A percentile compares a stretch with the other conserved stretches of the same genome.
Evolutionary conservation across 192 early-diverging fungal species (phyloP).

Genomic region (Coemansia sp.): DNA sequence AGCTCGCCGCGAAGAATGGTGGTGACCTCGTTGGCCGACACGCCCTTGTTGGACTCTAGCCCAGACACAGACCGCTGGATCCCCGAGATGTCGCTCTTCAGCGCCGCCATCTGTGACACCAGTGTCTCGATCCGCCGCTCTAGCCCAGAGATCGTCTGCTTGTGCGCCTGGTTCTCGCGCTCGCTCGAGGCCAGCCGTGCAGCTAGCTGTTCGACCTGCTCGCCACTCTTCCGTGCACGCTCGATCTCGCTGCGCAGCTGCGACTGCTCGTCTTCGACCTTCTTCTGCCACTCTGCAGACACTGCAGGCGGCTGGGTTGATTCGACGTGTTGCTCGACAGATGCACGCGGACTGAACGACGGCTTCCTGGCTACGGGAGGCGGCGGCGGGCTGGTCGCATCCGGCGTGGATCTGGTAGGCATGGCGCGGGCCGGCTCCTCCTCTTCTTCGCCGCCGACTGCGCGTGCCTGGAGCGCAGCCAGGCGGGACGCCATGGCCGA

Average conservation of each 20-base stretch:
- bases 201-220: slow-evolving; percentile 21
- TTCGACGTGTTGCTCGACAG: not conserved
- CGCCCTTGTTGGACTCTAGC: slow-evolving; percentile 11
- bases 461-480: slow-evolving; percentile 46
- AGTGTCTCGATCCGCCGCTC: slow-evolving; percentile 34
- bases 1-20: slow-evolving; percentile 28
- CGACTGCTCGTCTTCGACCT: slow-evolving; percentile 39
- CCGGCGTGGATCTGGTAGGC: not conserved
- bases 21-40: slow-evolving; percentile 19
- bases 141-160: slow-evolving; percentile 28
- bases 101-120: slow-evolving; percentile 13
- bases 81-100: slow-evolving; percentile 11
- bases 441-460: slow-evolving; percentile 21
- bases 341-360: slow-evolving; percentile 11
- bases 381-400: slow-evolving; percentile 8
- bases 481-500: slow-evolving; percentile 50
- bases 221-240: slow-evolving; percentile 11
- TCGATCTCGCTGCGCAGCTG: slow-evolving; percentile 31
- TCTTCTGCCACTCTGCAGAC: slow-evolving; percentile 40
- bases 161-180: slow-evolving; percentile 30
- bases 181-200: slow-evolving; percentile 28
- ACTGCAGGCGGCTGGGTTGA: not conserved
- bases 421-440: not conserved
- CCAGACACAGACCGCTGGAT: slow-evolving; percentile 24
- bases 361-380: slow-evolving; percentile 25